These are phyloP conservation scores for Eucalyptus dawsonii DNA, from an alignment of 345 rosid genomes.

Conservation along the genomic window DNA sequence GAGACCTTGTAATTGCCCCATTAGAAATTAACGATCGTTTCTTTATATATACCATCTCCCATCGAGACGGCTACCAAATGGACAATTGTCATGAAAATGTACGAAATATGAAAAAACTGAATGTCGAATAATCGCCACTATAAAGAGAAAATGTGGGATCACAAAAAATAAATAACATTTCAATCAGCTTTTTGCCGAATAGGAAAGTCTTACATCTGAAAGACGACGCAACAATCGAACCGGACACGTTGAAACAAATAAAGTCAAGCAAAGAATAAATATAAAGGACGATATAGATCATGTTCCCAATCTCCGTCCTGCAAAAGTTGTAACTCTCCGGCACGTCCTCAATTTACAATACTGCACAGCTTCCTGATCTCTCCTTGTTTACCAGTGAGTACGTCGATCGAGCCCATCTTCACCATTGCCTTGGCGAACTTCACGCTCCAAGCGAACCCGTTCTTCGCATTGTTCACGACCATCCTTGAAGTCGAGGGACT, in stretches of 20 bases:
- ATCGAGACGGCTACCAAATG: too few species aligned
- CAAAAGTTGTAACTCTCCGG: neutral
- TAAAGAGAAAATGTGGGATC: too few species aligned
- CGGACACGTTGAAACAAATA: neutral
- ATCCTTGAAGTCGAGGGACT: slow-evolving; percentile 3
- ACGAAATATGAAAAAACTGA: too few species aligned
- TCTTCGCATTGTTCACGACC: slow-evolving; percentile 10
- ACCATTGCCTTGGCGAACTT: slow-evolving; percentile 26
- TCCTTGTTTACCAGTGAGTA: slow-evolving; percentile 14
- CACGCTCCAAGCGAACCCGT: slow-evolving; percentile 2
- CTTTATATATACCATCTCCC: too few species aligned
- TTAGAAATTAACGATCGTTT: too few species aligned
- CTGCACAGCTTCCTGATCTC: slow-evolving; percentile 27
- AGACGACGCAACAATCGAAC: neutral
- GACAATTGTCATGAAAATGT: accelerated
- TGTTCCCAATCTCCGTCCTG: neutral
- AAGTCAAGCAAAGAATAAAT: neutral
- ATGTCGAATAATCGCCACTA: too few species aligned
- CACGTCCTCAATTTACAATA: neutral
- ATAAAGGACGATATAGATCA: neutral
- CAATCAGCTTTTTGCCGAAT: neutral
- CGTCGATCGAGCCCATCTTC: slow-evolving; percentile 24
- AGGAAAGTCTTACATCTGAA: neutral
- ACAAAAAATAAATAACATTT: neutral
- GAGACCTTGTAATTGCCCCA: too few species aligned